Percentiles rank a stretch among this genome's conserved stretches.
Conservation (phyloP, 345 rosid species). For the Dipteronia dyeriana region DNA sequence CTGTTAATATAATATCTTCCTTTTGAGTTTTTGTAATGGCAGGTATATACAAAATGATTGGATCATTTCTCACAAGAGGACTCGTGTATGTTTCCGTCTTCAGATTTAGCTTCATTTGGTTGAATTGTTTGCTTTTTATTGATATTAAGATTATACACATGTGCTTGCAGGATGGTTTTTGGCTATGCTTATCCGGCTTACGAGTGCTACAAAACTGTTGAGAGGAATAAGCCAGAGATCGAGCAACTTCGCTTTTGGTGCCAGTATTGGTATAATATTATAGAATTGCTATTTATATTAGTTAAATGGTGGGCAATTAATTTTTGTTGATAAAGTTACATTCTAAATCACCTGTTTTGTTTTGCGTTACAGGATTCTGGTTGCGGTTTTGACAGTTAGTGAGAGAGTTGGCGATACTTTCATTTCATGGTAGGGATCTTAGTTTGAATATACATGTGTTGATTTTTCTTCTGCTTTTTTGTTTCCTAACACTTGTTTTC, state of each 20-base stretch:
- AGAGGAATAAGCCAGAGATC: slow-evolving; percentile 56
- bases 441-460: not conserved
- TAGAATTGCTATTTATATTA: not conserved
- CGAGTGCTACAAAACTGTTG: slow-evolving; percentile 66
- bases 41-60: slow-evolving; percentile 44
- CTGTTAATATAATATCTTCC: not conserved
- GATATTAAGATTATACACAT: slow-evolving; percentile 5
- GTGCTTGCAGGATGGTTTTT: slow-evolving; percentile 44
- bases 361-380: slow-evolving; percentile 57
- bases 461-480: not conserved
- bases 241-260: slow-evolving; percentile 71
- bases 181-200: slow-evolving; percentile 72
- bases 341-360: slow-evolving; percentile 1
- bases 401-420: slow-evolving; percentile 69
- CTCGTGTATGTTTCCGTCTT: slow-evolving; percentile 34
- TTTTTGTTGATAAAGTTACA: not conserved
- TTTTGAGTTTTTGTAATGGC: not conserved
- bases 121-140: not conserved
- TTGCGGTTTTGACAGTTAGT: slow-evolving; percentile 56
- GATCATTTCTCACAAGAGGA: slow-evolving; percentile 57
- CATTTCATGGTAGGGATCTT: slow-evolving; percentile 54
- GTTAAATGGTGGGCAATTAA: not conserved
- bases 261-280: slow-evolving; percentile 52
- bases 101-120: not conserved
- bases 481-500: slow-evolving; percentile 9